Evolutionary conservation across 2,329 filamentous ascomycete species (phyloP).

Genomic region (Arthrobotrys entomopaga): DNA sequence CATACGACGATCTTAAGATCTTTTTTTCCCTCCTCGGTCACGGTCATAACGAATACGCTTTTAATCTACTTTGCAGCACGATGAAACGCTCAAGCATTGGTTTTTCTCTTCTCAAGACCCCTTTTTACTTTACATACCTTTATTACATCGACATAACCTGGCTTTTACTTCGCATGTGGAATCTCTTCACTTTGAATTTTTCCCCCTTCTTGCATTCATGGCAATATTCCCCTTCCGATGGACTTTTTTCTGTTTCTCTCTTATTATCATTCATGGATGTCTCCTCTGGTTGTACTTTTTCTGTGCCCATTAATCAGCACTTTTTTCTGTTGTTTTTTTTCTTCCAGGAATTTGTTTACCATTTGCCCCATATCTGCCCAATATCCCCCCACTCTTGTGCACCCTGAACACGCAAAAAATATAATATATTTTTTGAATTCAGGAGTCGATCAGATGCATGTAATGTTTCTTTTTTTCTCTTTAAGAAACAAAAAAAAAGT

Average conservation of each 20-base stretch:
- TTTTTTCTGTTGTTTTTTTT: not conserved
- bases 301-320: no score
- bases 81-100: no score
- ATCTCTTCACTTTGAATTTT: not conserved
- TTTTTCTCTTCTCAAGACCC: not conserved
- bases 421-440: not conserved
- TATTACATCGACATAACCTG: not conserved
- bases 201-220: not conserved
- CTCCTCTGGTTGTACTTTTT: no score
- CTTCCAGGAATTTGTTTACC: not conserved
- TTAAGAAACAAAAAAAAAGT: not conserved
- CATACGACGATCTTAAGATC: not conserved
- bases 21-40: not conserved
- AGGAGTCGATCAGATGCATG: conserved; percentile 3
- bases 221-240: not conserved
- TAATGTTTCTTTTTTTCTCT: conserved; percentile 5
- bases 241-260: not conserved
- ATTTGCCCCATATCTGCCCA: not conserved
- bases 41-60: not conserved
- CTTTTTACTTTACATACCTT: not conserved
- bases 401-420: not conserved
- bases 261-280: conserved; percentile 1
- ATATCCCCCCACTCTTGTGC: conserved; percentile 8
- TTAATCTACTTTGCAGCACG: not conserved
- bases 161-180: no score